phyloP scores from a whole-genome alignment of 1,284 basidiomycete species.

The Tranzscheliella williamsii region DNA sequence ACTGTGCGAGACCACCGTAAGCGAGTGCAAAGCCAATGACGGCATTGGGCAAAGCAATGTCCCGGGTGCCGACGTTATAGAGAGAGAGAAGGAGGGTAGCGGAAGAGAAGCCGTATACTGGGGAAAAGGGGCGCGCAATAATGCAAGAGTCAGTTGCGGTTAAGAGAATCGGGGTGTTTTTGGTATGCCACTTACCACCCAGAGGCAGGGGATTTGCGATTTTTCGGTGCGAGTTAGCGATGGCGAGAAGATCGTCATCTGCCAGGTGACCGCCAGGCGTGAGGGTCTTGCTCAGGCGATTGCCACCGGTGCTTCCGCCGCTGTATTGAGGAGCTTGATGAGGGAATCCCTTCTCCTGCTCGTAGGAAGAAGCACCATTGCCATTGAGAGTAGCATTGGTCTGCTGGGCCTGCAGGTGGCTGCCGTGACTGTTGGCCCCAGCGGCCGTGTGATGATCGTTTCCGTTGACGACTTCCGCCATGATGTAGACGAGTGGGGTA shows the following conservation, averaged over 20 bases:
- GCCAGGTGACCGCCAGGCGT: constrained; percentile 43
- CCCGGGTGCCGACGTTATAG: constrained; percentile 31
- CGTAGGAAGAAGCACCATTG: constrained; percentile 5
- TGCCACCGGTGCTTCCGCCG: constrained; percentile 5
- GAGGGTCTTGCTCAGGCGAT: constrained; percentile 13
- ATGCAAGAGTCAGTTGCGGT: not conserved
- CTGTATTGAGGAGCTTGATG: constrained; percentile 30
- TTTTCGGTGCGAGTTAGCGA: constrained; percentile 33
- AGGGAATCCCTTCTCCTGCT: constrained; percentile 14
- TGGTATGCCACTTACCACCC: constrained; percentile 40
- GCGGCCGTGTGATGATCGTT: not conserved
- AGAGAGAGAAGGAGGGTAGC: constrained; percentile 41
- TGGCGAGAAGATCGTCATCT: constrained; percentile 42
- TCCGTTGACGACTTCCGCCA: constrained; percentile 1
- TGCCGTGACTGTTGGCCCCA: constrained; percentile 1
- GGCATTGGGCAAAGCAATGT: constrained; percentile 36
- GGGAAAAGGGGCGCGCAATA: not conserved
- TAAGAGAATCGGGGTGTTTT: not conserved
- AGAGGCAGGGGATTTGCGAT: constrained; percentile 43
- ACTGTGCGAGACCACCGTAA: constrained; percentile 41
- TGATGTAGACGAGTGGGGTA: not conserved
- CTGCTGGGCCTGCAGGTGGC: constrained; percentile 1
- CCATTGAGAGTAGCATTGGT: constrained; percentile 3
- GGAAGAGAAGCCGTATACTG: constrained; percentile 34
- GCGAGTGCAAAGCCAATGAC: constrained; percentile 22